phyloP scores from a whole-genome alignment of 192 early-diverging fungal genomes.

The Haplosporangium gracile region DNA sequence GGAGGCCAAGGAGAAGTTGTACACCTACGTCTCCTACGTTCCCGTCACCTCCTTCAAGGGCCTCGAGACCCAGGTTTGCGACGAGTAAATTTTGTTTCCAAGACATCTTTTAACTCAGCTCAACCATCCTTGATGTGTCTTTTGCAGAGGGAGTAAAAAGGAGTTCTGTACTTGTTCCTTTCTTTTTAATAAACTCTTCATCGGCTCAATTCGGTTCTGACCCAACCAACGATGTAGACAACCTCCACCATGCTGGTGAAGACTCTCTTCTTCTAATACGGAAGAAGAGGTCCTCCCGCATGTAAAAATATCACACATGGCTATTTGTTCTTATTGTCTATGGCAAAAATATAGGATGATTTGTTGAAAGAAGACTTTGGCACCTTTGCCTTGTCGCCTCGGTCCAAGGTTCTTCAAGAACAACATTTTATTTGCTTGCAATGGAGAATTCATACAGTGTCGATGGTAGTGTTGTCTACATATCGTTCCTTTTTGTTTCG shows the following conservation, averaged over 20 bases:
- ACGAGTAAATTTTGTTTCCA: slow-evolving; percentile 28
- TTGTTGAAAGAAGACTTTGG: background rate
- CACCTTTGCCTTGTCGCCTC: background rate
- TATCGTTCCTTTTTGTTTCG: background rate
- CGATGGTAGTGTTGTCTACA: background rate
- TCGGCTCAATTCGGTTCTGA: slow-evolving; percentile 55
- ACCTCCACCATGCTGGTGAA: slow-evolving; percentile 45
- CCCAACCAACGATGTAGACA: slow-evolving; percentile 56
- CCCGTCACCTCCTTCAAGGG: slow-evolving; percentile 91
- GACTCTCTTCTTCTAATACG: slow-evolving; percentile 4
- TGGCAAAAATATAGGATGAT: background rate
- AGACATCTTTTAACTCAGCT: background rate
- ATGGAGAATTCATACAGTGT: slow-evolving; percentile 10
- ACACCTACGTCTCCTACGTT: slow-evolving; percentile 93
- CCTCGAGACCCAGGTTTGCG: slow-evolving; percentile 54
- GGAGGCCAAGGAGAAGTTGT: slow-evolving; percentile 96
- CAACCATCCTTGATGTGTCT: background rate
- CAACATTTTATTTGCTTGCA: slow-evolving; percentile 6
- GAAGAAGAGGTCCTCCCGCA: slow-evolving; percentile 41
- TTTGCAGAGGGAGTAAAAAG: slow-evolving; percentile 3
- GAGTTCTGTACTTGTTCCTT: background rate
- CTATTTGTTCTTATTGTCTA: background rate
- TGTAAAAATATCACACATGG: slow-evolving; percentile 34
- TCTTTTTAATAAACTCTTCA: slow-evolving; percentile 48
- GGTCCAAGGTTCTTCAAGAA: background rate